phyloP scores from a whole-genome alignment of 805 yeast genomes.

The Saccharomycopsis amapae region DNA sequence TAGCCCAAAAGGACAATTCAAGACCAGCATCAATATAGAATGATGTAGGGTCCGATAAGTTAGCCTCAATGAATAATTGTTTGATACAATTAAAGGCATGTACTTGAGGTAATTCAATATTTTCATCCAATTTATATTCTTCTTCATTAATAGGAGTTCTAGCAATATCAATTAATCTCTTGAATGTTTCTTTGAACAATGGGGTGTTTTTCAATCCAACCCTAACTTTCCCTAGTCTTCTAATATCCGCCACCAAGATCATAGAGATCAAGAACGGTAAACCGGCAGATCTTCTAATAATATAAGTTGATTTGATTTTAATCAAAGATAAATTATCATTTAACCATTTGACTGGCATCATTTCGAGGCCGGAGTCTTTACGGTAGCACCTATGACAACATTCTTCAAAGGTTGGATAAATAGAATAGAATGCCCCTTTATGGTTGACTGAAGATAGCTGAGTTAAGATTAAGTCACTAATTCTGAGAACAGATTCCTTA shows the following conservation, averaged over 20 bases:
- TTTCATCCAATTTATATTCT: constrained; percentile 37
- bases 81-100: constrained; percentile 86
- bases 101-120: constrained; percentile 79
- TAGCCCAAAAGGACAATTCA: constrained; percentile 51
- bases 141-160: constrained; percentile 37
- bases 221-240: not conserved
- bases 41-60: constrained; percentile 47
- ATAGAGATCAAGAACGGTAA: constrained; percentile 75
- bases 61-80: constrained; percentile 65
- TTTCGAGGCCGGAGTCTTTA: constrained; percentile 25
- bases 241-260: constrained; percentile 47
- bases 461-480: constrained; percentile 50
- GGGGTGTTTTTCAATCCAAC: constrained; percentile 27
- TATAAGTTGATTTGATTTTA: constrained; percentile 52
- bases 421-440: constrained; percentile 86
- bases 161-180: constrained; percentile 48
- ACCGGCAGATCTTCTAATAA: constrained; percentile 90
- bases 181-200: constrained; percentile 45
- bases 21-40: constrained; percentile 51
- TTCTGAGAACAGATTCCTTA: constrained; percentile 23
- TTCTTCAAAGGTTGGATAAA: constrained; percentile 70
- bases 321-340: constrained; percentile 45
- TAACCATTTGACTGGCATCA: constrained; percentile 52
- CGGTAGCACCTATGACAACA: constrained; percentile 53
- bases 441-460: constrained; percentile 76